These are phyloP conservation scores for Capsicum chinense DNA, from an alignment of 257 asterid genomes.

Conservation along the genomic window DNA sequence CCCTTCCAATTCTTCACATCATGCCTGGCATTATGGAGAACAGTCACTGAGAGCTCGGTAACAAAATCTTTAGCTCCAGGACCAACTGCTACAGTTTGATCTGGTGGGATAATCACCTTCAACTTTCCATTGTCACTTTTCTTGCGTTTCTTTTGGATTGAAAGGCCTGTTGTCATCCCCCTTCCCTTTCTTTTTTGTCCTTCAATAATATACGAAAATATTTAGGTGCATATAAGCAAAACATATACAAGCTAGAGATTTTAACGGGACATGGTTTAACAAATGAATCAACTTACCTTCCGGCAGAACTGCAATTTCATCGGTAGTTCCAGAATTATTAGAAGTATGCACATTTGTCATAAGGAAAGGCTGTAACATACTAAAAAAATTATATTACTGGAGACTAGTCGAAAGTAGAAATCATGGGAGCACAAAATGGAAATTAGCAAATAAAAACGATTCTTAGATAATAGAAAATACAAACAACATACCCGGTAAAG, in stretches of 20 bases:
- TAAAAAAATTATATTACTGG: background rate
- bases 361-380: background rate
- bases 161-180: slow-evolving; percentile 6
- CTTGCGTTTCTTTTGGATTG: background rate
- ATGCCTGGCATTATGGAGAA: slow-evolving; percentile 11
- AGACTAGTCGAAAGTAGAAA: background rate
- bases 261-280: background rate
- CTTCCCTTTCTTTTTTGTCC: slow-evolving; percentile 4
- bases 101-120: slow-evolving; percentile 16
- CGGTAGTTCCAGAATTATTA: background rate
- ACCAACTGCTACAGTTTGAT: slow-evolving; percentile 7
- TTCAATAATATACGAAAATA: background rate
- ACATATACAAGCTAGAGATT: background rate
- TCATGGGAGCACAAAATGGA: background rate
- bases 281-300: background rate
- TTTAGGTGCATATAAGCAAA: background rate
- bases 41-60: slow-evolving; percentile 13
- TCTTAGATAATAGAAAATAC: background rate
- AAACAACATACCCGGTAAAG: too few relatives aligned
- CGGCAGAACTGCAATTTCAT: background rate
- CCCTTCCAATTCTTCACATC: slow-evolving; percentile 16
- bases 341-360: background rate
- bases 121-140: slow-evolving; percentile 15
- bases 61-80: slow-evolving; percentile 23
- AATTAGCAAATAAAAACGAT: background rate